Base-by-base conservation (phyloP, 106 monocot genomes). In the Dioscorea zingiberensis region DNA sequence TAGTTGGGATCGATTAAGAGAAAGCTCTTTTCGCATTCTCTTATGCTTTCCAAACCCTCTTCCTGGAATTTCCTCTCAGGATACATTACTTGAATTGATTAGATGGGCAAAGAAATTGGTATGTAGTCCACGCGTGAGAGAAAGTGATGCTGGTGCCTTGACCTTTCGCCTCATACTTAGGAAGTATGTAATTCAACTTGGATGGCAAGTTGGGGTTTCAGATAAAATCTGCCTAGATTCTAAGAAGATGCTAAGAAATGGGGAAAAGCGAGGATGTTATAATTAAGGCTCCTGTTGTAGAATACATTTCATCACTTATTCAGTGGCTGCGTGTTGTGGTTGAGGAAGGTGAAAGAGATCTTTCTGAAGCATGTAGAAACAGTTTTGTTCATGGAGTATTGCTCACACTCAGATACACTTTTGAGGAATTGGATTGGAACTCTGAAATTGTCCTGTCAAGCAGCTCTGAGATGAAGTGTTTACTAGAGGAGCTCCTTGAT, bases 61-160 rank as follows among this genome's bases (percentile, higher is more conserved):
- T 80, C 84, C 98, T 60, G 98, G 93, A 62, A 89, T 98, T 66
- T 75, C 75, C 21, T 76, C 67, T 48, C 28, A 24, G 44, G 69
- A 80, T 24, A 77, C 84, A 21, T 70, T 98, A 63, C 78, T 82
- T 48, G 62, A 75, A 28, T 55, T 89, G 29, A 85, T 98, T 63
- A 61, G 62, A 55, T 98, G 98, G 97, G 98, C 93, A 44, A 93
- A 86, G 59, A 84, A 66, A 57, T 71, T 98, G 64, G 89, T 98
- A 5, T 79, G 77, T 45, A 98, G 98, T 76, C 92, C 98, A 69
- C 92, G 98, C 30, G 98, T 98, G 18, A 76, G 98, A 69, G 98
- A 98, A 80, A 89, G 98, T 78, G 98, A 98, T 84, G 93, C 98
- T 47, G 98, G 98, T 48, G 98, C 98, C 10, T 78, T 98, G 67